A percentile compares a stretch with the other conserved stretches of the same genome.
Conservation (phyloP, 192 early-diverging fungal genomes). For the Coemansia sp. region DNA sequence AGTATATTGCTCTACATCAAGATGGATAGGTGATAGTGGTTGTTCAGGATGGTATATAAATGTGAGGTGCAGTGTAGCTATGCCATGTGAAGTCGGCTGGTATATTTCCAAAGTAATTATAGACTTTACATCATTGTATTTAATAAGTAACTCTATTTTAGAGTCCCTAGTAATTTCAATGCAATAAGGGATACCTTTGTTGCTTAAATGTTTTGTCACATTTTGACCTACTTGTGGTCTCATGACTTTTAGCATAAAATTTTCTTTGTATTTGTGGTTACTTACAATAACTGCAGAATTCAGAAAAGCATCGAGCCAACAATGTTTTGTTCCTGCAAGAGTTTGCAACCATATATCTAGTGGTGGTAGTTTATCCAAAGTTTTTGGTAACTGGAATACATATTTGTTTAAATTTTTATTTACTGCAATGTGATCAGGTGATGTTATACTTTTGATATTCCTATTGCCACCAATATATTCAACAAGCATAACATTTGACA, state of each 20-base stretch:
- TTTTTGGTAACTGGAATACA: neutral
- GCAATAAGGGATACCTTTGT: too few species aligned
- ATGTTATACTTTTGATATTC: neutral
- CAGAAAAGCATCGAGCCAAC: neutral
- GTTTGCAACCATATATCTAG: neutral
- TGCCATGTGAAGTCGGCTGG: conserved; percentile 3
- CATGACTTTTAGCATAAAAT: conserved; percentile 18
- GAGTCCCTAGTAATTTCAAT: too few species aligned
- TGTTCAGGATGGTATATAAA: conserved; percentile 15
- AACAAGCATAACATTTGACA: conserved; percentile 63
- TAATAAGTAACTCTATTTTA: too few species aligned
- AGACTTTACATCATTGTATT: too few species aligned
- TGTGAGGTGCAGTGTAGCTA: neutral
- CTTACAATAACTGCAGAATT: neutral
- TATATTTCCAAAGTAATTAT: neutral
- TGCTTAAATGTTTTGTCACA: too few species aligned
- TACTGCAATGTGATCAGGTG: conserved; percentile 24
- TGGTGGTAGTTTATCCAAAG: neutral
- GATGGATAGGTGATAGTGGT: conserved; percentile 12
- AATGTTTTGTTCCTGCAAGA: neutral
- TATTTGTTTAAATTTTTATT: neutral
- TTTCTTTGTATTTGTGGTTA: too few species aligned
- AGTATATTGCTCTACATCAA: neutral
- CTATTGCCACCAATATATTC: conserved; percentile 64
- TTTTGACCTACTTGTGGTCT: too few species aligned